These are phyloP conservation scores for Flaveria sonorensis DNA, from an alignment of 129 eudicot species.

Conservation along the genomic window DNA sequence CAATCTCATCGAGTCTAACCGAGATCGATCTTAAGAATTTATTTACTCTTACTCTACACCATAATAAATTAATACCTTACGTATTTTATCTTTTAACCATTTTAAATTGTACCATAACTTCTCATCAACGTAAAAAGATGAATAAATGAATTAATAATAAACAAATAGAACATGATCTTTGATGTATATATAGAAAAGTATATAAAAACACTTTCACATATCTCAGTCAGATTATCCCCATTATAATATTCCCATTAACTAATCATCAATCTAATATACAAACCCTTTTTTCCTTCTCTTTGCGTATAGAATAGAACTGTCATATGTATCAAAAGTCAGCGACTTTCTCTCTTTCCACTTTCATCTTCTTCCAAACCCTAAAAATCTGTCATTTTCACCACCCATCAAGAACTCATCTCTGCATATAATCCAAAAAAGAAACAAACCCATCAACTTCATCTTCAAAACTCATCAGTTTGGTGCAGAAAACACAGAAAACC, in stretches of 20 bases:
- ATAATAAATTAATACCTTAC: no score
- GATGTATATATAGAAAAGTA: slow-evolving; percentile 27
- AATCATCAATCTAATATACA: slow-evolving; percentile 38
- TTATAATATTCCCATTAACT: slow-evolving; percentile 30
- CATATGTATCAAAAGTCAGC: slow-evolving; percentile 71
- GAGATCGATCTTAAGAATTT: no score
- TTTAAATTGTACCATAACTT: slow-evolving; percentile 10
- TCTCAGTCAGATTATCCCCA: slow-evolving; percentile 39
- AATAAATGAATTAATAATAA: slow-evolving; percentile 15
- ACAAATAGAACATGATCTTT: slow-evolving; percentile 22
- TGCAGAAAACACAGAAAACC: slow-evolving; percentile 25
- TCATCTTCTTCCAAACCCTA: slow-evolving; percentile 44
- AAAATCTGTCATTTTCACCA: slow-evolving; percentile 36
- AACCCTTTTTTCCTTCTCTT: slow-evolving; percentile 35
- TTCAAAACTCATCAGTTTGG: slow-evolving; percentile 37
- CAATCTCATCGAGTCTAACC: no score
- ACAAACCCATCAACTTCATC: slow-evolving; percentile 6
- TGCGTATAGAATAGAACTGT: slow-evolving; percentile 54
- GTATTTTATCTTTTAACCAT: background rate
- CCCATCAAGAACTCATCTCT: slow-evolving; percentile 20
- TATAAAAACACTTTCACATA: slow-evolving; percentile 31
- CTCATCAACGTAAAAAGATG: slow-evolving; percentile 23
- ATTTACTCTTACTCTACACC: no score
- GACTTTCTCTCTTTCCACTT: slow-evolving; percentile 47
- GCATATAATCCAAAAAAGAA: slow-evolving; percentile 25